Evolutionary conservation across 331 rosid species (phyloP).

Genomic region (Prunus yedoensis): DNA sequence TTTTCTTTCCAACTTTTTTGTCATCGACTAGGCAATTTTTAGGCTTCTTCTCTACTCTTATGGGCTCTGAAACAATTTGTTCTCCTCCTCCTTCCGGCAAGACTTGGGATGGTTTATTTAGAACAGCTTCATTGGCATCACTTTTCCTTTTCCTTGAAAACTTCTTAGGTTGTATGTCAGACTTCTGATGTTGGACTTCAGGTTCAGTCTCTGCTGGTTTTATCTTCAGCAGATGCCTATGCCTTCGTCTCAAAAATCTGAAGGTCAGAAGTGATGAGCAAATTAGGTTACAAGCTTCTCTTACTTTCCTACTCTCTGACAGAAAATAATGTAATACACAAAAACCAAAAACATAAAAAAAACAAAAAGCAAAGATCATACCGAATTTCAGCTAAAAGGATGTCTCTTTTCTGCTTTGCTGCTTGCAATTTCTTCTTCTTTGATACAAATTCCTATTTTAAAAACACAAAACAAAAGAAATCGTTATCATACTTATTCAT

Average conservation of each 20-base stretch:
- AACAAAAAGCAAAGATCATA: slow-evolving; percentile 4
- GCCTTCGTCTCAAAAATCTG: slow-evolving; percentile 60
- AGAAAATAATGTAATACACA: neutral
- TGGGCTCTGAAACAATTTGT: slow-evolving; percentile 22
- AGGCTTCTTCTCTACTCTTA: slow-evolving; percentile 31
- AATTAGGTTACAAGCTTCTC: neutral
- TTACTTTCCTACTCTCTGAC: neutral
- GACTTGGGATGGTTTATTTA: neutral
- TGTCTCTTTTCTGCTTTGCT: slow-evolving; percentile 30
- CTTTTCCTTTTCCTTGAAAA: slow-evolving; percentile 18
- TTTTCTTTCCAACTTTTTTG: slow-evolving; percentile 35
- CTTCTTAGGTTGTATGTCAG: slow-evolving; percentile 9
- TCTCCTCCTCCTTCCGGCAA: slow-evolving; percentile 11
- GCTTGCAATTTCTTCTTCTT: slow-evolving; percentile 41
- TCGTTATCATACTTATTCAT: neutral
- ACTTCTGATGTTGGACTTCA: slow-evolving; percentile 21
- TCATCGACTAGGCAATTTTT: slow-evolving; percentile 18
- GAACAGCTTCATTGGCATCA: slow-evolving; percentile 21
- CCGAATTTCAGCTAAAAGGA: slow-evolving; percentile 56
- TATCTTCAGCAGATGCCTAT: slow-evolving; percentile 26
- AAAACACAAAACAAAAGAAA: slow-evolving; percentile 3
- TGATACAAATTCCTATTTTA: slow-evolving; percentile 48
- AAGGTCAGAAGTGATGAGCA: neutral
- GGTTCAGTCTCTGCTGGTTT: slow-evolving; percentile 25
- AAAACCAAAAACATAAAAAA: neutral